Percentiles rank a stretch among this genome's conserved stretches.
Conservation (phyloP, 768 basidiomycete genomes). For the Serpula lacrymans region DNA sequence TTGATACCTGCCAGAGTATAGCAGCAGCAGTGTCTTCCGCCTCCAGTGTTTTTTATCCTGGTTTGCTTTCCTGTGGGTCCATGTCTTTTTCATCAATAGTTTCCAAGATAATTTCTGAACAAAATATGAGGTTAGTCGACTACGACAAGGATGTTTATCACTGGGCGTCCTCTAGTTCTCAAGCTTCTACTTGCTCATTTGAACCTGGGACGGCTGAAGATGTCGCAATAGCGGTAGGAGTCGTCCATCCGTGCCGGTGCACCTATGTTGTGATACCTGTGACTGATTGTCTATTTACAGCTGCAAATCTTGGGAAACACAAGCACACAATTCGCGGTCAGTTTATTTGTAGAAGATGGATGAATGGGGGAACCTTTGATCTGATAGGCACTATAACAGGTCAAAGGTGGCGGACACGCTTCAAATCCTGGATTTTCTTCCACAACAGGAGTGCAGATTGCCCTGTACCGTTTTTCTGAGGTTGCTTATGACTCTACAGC, state of each 20-base stretch:
- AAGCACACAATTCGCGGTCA: constrained; percentile 52
- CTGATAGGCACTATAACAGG: constrained; percentile 26
- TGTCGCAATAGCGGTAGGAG: constrained; percentile 49
- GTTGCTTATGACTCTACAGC: constrained; percentile 38
- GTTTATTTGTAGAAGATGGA: constrained; percentile 9
- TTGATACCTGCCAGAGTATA: constrained; percentile 34
- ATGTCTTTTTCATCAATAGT: background rate
- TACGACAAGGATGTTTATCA: constrained; percentile 45
- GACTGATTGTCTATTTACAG: constrained; percentile 33
- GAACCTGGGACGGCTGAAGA: constrained; percentile 55
- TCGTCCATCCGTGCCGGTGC: too few species aligned
- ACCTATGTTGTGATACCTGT: background rate
- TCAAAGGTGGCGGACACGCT: constrained; percentile 63
- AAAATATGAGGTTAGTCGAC: constrained; percentile 10
- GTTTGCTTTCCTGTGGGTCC: constrained; percentile 27
- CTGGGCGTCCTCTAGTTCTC: constrained; percentile 49
- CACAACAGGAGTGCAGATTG: constrained; percentile 56
- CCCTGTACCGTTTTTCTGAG: constrained; percentile 46
- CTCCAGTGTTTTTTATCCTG: constrained; percentile 43
- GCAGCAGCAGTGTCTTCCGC: constrained; percentile 35
- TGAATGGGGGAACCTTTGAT: background rate
- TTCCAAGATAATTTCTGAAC: too few species aligned
- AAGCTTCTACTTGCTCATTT: constrained; percentile 49
- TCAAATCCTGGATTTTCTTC: constrained; percentile 58
- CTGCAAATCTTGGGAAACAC: constrained; percentile 43